These are phyloP conservation scores for Spirogloea muscicola DNA, from an alignment of 139 green algal genomes.

Conservation along the genomic window DNA sequence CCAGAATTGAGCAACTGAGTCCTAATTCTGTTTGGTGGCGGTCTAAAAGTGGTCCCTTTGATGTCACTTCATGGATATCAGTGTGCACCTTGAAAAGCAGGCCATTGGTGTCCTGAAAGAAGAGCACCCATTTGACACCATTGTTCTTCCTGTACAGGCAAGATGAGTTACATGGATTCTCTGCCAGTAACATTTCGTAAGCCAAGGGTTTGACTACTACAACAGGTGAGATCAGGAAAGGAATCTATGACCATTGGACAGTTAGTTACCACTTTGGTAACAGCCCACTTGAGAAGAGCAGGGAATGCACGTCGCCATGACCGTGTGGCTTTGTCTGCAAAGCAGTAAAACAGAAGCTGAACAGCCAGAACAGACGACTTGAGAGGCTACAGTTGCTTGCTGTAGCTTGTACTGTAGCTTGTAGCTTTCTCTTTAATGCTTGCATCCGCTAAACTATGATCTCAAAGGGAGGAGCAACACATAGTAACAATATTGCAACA, in stretches of 20 bases:
- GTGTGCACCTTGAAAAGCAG: slow-evolving; percentile 74
- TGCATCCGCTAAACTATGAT: not conserved
- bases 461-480: not conserved
- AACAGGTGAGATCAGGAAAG: not conserved
- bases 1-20: too few species aligned
- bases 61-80: too few species aligned
- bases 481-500: too few species aligned
- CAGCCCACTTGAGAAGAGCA: slow-evolving; percentile 76
- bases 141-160: slow-evolving; percentile 36
- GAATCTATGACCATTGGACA: not conserved
- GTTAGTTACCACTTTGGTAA: slow-evolving; percentile 42
- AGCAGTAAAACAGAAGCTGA: slow-evolving; percentile 23
- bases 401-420: not conserved
- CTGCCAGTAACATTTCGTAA: too few species aligned
- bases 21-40: too few species aligned
- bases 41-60: too few species aligned
- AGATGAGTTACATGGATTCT: too few species aligned
- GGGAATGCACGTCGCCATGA: slow-evolving; percentile 94
- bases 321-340: slow-evolving; percentile 92
- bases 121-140: slow-evolving; percentile 89
- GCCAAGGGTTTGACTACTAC: too few species aligned
- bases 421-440: not conserved
- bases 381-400: not conserved
- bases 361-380: not conserved
- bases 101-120: slow-evolving; percentile 98